Percentiles rank a stretch among this genome's conserved stretches.
Evolutionary conservation across 2,329 filamentous ascomycete species (phyloP).

Genomic region (Neopestalotiopsis clavispora): DNA sequence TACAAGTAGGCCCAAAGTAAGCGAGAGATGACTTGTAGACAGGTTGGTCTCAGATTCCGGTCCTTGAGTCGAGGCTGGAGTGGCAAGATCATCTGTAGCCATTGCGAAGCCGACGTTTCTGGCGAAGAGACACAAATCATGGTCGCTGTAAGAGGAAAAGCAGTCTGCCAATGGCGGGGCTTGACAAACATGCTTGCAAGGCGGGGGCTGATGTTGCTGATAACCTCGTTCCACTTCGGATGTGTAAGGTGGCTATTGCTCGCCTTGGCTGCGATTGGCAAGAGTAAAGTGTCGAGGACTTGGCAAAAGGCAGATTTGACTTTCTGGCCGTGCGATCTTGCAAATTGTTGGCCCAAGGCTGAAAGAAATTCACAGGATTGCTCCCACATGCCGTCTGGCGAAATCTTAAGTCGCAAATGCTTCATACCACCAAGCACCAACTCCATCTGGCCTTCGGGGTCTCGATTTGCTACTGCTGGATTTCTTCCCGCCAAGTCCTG

Average conservation of each 20-base stretch:
- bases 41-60: constrained; percentile 75
- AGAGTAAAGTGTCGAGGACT: constrained; percentile 82
- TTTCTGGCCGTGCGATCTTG: constrained; percentile 81
- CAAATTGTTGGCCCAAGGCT: constrained; percentile 80
- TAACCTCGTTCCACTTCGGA: constrained; percentile 85
- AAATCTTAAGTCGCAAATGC: constrained; percentile 78
- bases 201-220: constrained; percentile 78
- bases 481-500: constrained; percentile 76
- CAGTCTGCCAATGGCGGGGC: constrained; percentile 87
- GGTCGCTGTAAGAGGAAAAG: constrained; percentile 86
- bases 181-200: constrained; percentile 87
- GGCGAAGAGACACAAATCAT: constrained; percentile 86
- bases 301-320: constrained; percentile 96
- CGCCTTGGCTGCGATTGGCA: constrained; percentile 85
- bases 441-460: constrained; percentile 82
- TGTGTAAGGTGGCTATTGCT: constrained; percentile 76
- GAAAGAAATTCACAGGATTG: constrained; percentile 89
- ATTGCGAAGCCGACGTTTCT: constrained; percentile 84
- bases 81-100: constrained; percentile 80
- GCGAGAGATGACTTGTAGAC: constrained; percentile 87
- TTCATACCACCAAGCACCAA: constrained; percentile 91
- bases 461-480: constrained; percentile 61
- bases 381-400: constrained; percentile 77
- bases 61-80: constrained; percentile 86
- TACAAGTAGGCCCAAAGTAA: constrained; percentile 95